Base-by-base conservation (phyloP, 1,284 basidiomycete genomes). In the Cutaneotrichosporon mucoides region DNA sequence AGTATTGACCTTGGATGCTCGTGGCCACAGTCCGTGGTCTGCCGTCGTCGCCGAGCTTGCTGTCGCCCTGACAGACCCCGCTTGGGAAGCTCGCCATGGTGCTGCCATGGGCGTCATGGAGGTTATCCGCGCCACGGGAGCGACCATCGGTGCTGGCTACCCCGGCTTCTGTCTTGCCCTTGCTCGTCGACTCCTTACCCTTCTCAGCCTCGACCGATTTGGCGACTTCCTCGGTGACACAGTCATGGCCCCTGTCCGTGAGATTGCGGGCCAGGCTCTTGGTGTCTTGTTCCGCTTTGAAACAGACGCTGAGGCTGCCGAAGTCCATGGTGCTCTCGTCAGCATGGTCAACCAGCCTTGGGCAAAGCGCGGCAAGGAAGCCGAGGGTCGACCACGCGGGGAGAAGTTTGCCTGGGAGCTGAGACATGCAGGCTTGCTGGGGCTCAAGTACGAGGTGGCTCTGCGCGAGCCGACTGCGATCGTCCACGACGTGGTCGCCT, bases 161-260 rank as follows among this genome's bases (percentile, higher is more conserved):
- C 64, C 48, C 77, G 71, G 49, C 8, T 60, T 72, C 67, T 62
- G 79, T 79, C 81, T 40, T 72, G 82, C 54, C 79, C 80, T 97
- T 13, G 88, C 92, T 2, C 86, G 91, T 9, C 88, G 89, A 66
- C 85, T 98, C 53, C 84, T 99, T 2, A 90, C 88, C 66, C 86
- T 99, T 10, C 89, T 99, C 66, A 88, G 93, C n/a, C 82, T 98
- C 15, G 96, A 99, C 77, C 86, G 96, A 12, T 97, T 99, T 68
- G 93, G 94, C 7, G 96, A 99, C 79, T 99, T 96, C 73, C 87
- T 98, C 45, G 91, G 93, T 6, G 96, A 99, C 73, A 93, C 92
- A 76, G 89, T 98, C 50, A 86, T 99, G 15, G 95, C 95, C 5
- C 96, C 96, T 34, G 95, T 99, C 2, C 86, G 96, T 50, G 96